Base-by-base conservation (phyloP, 352 stramenopile genomes). In the Lagenidium giganteum region DNA sequence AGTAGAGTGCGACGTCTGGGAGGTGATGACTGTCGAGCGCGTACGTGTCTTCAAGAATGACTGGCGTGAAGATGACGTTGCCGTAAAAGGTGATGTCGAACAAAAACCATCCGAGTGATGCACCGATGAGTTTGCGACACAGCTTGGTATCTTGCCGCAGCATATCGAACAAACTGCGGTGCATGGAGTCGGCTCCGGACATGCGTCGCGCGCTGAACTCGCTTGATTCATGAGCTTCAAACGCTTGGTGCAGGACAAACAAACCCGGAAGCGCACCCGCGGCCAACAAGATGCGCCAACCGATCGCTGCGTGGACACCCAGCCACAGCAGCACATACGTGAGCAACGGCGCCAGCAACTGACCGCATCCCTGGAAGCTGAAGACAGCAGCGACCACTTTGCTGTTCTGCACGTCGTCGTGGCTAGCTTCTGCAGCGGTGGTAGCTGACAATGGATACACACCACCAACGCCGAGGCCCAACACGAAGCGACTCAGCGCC, bases 1-100 rank as follows among this genome's bases (percentile, higher is more conserved):
- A 86, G 55, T 78, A 86, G 2, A 67, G 63, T 16, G 75, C 64
- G 8, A 87, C 67, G 39, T 84, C 64, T 2, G 55, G 56, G 28
- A 85, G 55, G 44, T 82, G 70, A 32, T 66, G 67, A 22, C 70
- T 75, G 33, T 77, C 65, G 44, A 72, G 74, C 4, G 60, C 72
- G 33, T 77, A 86, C 7, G 74, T 77, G 48, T 85, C 76, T 42
- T 86, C 56, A 8, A 94, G 38, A 43, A 94, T 86, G 31, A 86
- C 80, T 2, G 82, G 77, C 29, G 79, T 89, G 55, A 96, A 96
- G 46, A 96, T 75, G 30, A 89, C 62, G 51, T 96, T 95, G 25
- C 76, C 85, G 53, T 96, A 96, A 36, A 95, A 96, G 7, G 79
- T 78, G 24, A 97, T 70, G 64, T 97, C 88, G 49, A 96, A 96